Evolutionary conservation across 192 early-diverging fungal species (phyloP).

Genomic region (Coemansia aciculifera): DNA sequence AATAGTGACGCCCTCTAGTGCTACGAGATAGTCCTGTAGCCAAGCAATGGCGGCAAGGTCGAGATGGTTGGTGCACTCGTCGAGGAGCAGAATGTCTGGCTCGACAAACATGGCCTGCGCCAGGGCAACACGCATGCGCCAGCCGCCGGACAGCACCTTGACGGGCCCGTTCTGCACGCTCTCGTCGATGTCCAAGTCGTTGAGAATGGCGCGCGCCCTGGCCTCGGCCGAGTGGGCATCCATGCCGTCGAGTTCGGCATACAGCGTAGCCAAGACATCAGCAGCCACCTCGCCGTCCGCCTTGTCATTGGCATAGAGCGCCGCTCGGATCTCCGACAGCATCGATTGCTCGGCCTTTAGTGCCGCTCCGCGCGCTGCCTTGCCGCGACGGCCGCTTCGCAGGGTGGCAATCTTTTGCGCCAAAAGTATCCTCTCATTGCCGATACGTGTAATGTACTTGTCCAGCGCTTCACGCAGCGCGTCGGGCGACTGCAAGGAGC

Average conservation of each 20-base stretch:
- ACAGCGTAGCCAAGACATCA: conserved; percentile 61
- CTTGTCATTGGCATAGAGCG: conserved; percentile 37
- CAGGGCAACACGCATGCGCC: conserved; percentile 85
- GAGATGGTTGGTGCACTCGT: conserved; percentile 90
- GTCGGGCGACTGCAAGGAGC: conserved; percentile 36
- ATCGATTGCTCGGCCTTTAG: conserved; percentile 54
- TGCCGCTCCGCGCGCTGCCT: conserved; percentile 59
- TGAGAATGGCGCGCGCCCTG: conserved; percentile 69
- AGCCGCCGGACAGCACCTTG: conserved; percentile 72
- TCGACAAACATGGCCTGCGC: conserved; percentile 82
- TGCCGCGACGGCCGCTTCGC: conserved; percentile 68
- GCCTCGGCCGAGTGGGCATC: conserved; percentile 65
- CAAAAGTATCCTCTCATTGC: conserved; percentile 32
- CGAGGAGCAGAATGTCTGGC: conserved; percentile 79
- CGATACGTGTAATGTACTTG: conserved; percentile 47
- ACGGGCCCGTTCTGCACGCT: conserved; percentile 66
- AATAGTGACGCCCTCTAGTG: conserved; percentile 67
- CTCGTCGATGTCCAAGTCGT: conserved; percentile 71
- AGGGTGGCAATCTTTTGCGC: conserved; percentile 63
- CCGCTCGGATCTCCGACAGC: conserved; percentile 15
- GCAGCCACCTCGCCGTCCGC: conserved; percentile 53
- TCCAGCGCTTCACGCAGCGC: conserved; percentile 42
- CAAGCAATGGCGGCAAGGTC: conserved; percentile 92
- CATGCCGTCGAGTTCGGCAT: conserved; percentile 61
- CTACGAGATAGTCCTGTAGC: conserved; percentile 74